Evolutionary conservation across 2,329 filamentous ascomycete genomes (phyloP), one percentile per base, ranked within the genome.

Genomic region (Colletotrichum sp.): DNA sequence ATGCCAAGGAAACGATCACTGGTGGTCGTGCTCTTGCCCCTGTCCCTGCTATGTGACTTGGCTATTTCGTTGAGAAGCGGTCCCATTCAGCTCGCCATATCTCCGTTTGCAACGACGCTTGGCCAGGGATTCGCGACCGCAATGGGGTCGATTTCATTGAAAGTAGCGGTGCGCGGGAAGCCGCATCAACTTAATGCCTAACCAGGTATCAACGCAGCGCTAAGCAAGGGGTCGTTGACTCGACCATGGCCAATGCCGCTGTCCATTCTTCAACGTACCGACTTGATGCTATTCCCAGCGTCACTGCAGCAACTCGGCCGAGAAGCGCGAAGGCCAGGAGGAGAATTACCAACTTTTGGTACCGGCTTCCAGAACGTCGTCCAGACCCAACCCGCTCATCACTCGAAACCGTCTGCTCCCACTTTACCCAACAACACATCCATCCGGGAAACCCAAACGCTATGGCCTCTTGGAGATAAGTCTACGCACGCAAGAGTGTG

Each of bases 161-260:
- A 73, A 73, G n/a, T 64, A 75, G 69, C 73, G 73, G 73, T 73
- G 70, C 73, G 34, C 85, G 86, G 86, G 79, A 81, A 78, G 79
- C 81, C 81, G 85, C 86, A 86, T 82, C 74, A 79, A 78, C 80
- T 80, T 82, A 79, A 82, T 81, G 78, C 77, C 80, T 80, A 79
- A 80, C 79, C 79, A 79, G 79, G 74, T 81, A 77, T 68, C 60
- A 59, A 68, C 70, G 73, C 55, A 68, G 70, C 64, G 44, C 70
- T 79, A 77, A 74, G 78, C 80, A 81, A 79, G 83, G 80, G 80
- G 65, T 75, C 71, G 79, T 81, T 79, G 85, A 86, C 85, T 87
- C 85, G 86, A 87, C 68, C 57, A 63, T 55, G 55, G 44, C 68
- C 55, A 52, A 73, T 75, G 64, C 59, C 44, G 70, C 27, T 65